Evolutionary conservation across 345 rosid genomes (phyloP).

Genomic region (Cochlearia excelsa): DNA sequence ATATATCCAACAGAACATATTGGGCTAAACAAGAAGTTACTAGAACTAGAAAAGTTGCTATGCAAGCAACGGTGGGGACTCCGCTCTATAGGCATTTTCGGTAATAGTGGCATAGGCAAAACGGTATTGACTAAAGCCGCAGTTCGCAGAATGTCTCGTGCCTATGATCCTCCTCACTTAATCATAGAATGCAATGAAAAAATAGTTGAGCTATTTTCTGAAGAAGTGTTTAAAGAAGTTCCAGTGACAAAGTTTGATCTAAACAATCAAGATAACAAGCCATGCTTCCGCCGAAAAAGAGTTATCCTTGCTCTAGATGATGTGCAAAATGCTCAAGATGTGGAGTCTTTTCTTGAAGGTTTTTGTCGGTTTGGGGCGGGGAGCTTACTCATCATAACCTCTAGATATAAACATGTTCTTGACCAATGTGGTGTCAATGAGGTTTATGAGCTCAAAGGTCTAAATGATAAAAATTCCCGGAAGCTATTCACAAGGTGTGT

Average conservation of each 20-base stretch:
- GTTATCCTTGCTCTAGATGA: conserved; percentile 21
- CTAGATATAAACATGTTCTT: conserved; percentile 9
- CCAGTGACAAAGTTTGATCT: conserved; percentile 11
- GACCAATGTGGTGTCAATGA: conserved; percentile 1
- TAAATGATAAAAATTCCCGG: conserved; percentile 12
- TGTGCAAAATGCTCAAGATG: not conserved
- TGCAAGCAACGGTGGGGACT: conserved; percentile 22
- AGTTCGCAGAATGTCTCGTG: not conserved
- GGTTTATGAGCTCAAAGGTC: conserved; percentile 19
- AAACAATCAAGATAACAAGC: not conserved
- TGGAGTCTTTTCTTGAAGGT: not conserved
- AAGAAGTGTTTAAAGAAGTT: not conserved
- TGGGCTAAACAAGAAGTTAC: not conserved
- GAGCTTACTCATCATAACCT: conserved; percentile 20
- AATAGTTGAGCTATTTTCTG: not conserved
- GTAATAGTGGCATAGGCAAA: conserved; percentile 20
- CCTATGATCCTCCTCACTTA: not conserved
- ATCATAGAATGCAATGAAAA: not conserved
- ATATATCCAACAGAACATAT: conserved; percentile 12
- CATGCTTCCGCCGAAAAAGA: conserved; percentile 2
- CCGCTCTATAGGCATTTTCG: conserved; percentile 17
- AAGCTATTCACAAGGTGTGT: conserved; percentile 9
- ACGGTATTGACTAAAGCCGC: not conserved
- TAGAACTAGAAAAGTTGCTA: conserved; percentile 9
- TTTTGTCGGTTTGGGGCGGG: conserved; percentile 9